Percentiles rank a stretch among this genome's conserved stretches.
Evolutionary conservation across 352 stramenopile species (phyloP).

Genomic region (Phytophthora pistaciae): DNA sequence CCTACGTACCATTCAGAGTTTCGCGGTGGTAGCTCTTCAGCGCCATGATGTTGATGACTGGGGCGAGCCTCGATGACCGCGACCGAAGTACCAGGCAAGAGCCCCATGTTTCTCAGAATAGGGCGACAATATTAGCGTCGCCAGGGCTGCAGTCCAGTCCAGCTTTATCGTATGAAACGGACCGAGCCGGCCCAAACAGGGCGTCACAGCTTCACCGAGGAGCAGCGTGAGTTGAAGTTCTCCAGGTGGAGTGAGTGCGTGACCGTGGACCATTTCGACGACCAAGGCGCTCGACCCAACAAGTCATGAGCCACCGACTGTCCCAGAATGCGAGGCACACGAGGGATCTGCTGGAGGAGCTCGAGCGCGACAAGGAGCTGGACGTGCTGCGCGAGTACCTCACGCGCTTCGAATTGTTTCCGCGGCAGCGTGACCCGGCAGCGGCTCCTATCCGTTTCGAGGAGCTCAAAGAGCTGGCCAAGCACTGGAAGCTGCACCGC

Average conservation of each 20-base stretch:
- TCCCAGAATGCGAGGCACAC: conserved; percentile 86
- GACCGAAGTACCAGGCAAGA: background rate
- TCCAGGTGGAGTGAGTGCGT: background rate
- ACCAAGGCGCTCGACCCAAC: background rate
- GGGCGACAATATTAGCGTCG: conserved; percentile 32
- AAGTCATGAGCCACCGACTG: conserved; percentile 80
- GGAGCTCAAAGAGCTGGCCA: conserved; percentile 91
- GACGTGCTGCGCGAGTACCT: conserved; percentile 89
- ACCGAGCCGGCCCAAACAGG: conserved; percentile 6
- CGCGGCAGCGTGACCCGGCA: conserved; percentile 72
- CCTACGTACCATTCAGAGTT: conserved; percentile 67
- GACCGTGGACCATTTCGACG: conserved; percentile 1
- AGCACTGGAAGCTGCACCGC: conserved; percentile 91
- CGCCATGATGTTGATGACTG: conserved; percentile 49
- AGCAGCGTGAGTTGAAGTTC: background rate
- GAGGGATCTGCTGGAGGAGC: conserved; percentile 83
- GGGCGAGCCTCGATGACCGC: background rate
- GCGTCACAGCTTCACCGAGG: conserved; percentile 1
- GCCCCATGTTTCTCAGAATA: conserved; percentile 32
- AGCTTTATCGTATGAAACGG: conserved; percentile 31
- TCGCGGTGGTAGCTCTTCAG: conserved; percentile 86
- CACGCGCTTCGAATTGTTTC: conserved; percentile 84
- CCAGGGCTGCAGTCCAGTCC: background rate
- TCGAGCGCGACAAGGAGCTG: conserved; percentile 89
- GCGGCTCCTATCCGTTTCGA: conserved; percentile 89